A percentile compares a stretch with the other conserved stretches of the same genome.
Conservation (phyloP, 352 stramenopile genomes). For the Globisporangium acanthophoron region DNA sequence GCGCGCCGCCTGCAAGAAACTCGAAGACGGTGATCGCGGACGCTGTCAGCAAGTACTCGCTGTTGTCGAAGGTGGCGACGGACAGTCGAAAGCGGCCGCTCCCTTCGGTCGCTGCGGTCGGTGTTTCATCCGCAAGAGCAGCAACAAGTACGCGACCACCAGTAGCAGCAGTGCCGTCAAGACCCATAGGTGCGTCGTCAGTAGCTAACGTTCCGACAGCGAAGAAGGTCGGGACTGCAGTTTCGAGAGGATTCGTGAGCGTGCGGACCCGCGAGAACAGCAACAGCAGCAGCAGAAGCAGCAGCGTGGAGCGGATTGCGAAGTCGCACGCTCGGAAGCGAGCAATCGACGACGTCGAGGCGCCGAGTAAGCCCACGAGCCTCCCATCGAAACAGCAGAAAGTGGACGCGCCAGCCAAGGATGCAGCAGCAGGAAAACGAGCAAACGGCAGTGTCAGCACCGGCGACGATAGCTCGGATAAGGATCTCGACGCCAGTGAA, state of each 20-base stretch:
- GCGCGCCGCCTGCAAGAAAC: background rate
- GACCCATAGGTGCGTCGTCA: background rate
- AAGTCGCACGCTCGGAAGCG: conserved; percentile 10
- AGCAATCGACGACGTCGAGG: conserved; percentile 11
- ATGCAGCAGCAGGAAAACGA: background rate
- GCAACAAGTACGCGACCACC: background rate
- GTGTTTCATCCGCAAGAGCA: background rate
- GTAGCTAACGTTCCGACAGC: background rate
- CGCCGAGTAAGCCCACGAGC: conserved; percentile 10
- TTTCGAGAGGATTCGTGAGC: background rate
- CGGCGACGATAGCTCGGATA: background rate
- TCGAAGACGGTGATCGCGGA: conserved; percentile 3
- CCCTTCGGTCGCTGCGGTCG: background rate
- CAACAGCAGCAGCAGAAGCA: background rate
- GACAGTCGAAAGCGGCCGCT: conserved; percentile 9
- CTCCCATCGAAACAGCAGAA: conserved; percentile 13
- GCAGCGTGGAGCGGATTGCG: background rate
- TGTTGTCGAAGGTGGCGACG: background rate
- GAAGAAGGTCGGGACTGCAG: conserved; percentile 1
- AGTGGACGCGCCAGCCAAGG: background rate
- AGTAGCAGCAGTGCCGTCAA: background rate
- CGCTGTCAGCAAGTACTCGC: conserved; percentile 1
- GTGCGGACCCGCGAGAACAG: background rate
- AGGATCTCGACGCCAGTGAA: background rate
- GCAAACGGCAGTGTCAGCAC: background rate